Percentiles rank a stretch among this genome's conserved stretches.
Evolutionary conservation across 1,284 basidiomycete genomes (phyloP).

Genomic region (Tilletia indica): DNA sequence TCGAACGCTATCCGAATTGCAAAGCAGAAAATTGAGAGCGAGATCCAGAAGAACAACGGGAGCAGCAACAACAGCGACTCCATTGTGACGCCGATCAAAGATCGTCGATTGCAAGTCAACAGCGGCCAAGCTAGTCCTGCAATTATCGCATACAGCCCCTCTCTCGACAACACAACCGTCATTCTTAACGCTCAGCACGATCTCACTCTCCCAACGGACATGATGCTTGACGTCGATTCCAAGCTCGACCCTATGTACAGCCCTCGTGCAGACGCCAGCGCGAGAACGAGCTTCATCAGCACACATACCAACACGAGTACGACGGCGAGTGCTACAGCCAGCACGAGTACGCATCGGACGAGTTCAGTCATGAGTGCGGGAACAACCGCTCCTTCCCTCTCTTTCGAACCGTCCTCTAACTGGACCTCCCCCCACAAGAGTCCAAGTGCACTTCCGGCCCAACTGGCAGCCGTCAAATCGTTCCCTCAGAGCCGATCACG

Average conservation of each 20-base stretch:
- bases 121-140: neutral
- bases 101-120: neutral
- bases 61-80: neutral
- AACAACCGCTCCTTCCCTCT: neutral
- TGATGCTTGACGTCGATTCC: neutral
- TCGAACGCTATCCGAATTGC: neutral
- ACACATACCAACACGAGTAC: constrained; percentile 10
- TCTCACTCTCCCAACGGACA: neutral
- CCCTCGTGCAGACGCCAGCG: neutral
- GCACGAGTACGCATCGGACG: neutral
- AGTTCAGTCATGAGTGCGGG: constrained; percentile 1
- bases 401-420: neutral
- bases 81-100: neutral
- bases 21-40: neutral
- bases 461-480: neutral
- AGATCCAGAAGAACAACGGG: neutral
- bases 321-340: neutral
- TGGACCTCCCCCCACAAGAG: neutral
- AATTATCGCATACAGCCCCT: neutral
- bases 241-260: neutral
- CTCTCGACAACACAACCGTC: neutral
- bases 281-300: constrained; percentile 5
- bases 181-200: neutral
- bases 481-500: no score
- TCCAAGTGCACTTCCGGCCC: neutral